Evolutionary conservation across 1,284 basidiomycete species (phyloP).

Genomic region (Afroboletus lepidellus): DNA sequence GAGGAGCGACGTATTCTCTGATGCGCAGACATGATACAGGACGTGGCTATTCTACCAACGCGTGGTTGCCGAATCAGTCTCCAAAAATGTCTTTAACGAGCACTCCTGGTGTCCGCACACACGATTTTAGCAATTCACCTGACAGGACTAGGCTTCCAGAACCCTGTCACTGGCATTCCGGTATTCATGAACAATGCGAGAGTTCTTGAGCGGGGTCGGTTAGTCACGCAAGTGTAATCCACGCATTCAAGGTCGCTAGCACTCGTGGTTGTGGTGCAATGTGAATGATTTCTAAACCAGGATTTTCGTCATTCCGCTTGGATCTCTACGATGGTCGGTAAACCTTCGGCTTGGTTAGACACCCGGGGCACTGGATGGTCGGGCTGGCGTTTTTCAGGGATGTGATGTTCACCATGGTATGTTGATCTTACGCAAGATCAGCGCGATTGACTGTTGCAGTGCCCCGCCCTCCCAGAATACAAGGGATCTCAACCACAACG

Average conservation of each 20-base stretch:
- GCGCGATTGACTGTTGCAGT: slow-evolving; percentile 3
- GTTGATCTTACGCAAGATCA: slow-evolving; percentile 3
- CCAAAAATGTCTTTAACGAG: background rate
- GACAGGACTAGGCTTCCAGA: background rate
- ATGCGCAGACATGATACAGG: background rate
- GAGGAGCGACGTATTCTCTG: slow-evolving; percentile 1
- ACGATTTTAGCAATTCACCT: background rate
- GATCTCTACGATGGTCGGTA: background rate
- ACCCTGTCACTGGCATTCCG: background rate
- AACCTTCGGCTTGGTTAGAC: slow-evolving; percentile 5
- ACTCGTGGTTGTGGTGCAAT: background rate
- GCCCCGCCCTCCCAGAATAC: slow-evolving; percentile 7
- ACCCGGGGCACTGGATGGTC: slow-evolving; percentile 30
- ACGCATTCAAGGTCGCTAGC: background rate
- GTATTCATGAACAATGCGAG: background rate
- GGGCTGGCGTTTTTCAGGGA: slow-evolving; percentile 9
- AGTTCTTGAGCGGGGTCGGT: background rate
- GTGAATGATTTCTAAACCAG: background rate
- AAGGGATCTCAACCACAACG: slow-evolving; percentile 4
- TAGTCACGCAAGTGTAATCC: background rate
- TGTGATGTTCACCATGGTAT: slow-evolving; percentile 9
- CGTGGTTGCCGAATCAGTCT: background rate
- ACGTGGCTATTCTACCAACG: slow-evolving; percentile 4
- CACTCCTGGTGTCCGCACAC: background rate
- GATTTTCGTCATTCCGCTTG: background rate